Evolutionary conservation across 345 rosid genomes (phyloP), one percentile per base, ranked within the genome.

Genomic region (Physaria fendleri): DNA sequence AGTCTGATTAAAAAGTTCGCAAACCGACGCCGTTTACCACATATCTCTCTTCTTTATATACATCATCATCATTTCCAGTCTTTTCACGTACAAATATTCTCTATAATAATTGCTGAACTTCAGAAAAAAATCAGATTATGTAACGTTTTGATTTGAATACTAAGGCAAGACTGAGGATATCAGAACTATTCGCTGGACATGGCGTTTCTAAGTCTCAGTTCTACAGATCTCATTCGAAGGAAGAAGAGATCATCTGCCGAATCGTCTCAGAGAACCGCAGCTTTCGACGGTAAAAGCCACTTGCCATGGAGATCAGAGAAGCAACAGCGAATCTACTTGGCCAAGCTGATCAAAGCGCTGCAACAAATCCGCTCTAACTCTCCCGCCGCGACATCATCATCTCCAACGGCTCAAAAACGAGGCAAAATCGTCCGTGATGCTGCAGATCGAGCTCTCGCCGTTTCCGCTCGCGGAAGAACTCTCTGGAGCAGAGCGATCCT

Each of bases 401-500:
- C 87, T 3, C 84, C 72, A 74, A 83, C 14, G 84, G 87, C 25
- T 85, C 92, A 57, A 41, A 82, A 71, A 48, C 79, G 76, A 2
- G 86, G 96, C 5, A 74, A 83, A 15, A 84, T 88, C 42, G 90
- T 94, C 12, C 76, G 97, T 1, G 96, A 87, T 74, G 95, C 92
- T 5, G 97, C 97, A 0, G 90, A 94, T 59, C 73, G 72, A 48
- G 90, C 76, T 16, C 73, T 94, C 12, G 99, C 97, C 0, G 78
- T 81, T 1, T 85, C 99, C 4, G 99, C 96, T 12, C 82, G 85
- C 35, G 95, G 99, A 20, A 76, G 77, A 62, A 75, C 87, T 29
- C 65, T 94, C 35, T 93, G 99, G 99, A 93, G 99, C 77, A 80
- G 95, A 50, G 97, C 99, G 39, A 87, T 93, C 50, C 59, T 93